Conservation (phyloP, 257 asterid genomes). For the Nicotiana knightiana region DNA sequence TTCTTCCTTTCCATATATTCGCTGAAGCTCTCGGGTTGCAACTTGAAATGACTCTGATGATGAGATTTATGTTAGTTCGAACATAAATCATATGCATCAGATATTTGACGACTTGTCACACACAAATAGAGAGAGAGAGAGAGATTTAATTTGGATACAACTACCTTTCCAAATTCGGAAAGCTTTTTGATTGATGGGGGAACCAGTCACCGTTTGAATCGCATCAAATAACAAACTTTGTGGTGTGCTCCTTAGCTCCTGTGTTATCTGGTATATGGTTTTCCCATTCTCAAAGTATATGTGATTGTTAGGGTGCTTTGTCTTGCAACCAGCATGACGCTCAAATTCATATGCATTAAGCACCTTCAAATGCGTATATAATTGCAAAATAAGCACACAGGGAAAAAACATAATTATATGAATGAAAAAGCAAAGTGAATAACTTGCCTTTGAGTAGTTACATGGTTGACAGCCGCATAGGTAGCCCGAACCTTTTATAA, state of each 20-base stretch:
- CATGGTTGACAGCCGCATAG: conserved; percentile 87
- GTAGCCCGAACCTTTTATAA: conserved; percentile 87
- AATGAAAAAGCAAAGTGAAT: conserved; percentile 1
- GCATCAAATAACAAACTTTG: conserved; percentile 73
- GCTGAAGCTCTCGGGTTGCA: conserved; percentile 90
- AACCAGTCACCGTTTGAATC: conserved; percentile 78
- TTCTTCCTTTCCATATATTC: conserved; percentile 86
- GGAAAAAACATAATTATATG: neutral
- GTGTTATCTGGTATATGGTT: conserved; percentile 88
- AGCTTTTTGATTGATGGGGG: conserved; percentile 89
- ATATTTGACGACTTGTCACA: neutral
- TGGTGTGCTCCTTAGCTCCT: conserved; percentile 81
- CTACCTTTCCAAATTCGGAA: conserved; percentile 95
- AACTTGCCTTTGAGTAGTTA: conserved; percentile 68
- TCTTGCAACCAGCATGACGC: conserved; percentile 88
- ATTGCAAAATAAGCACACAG: neutral
- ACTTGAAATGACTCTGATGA: conserved; percentile 84
- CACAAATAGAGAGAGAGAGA: no score
- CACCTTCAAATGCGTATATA: conserved; percentile 35
- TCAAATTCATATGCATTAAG: conserved; percentile 90
- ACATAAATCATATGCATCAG: neutral
- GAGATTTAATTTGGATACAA: neutral
- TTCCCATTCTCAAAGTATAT: conserved; percentile 86
- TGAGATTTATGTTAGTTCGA: neutral
- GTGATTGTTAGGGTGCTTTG: conserved; percentile 96